phyloP scores from a whole-genome alignment of 148 eudicot genomes.

The Dianthus caryophyllus region DNA sequence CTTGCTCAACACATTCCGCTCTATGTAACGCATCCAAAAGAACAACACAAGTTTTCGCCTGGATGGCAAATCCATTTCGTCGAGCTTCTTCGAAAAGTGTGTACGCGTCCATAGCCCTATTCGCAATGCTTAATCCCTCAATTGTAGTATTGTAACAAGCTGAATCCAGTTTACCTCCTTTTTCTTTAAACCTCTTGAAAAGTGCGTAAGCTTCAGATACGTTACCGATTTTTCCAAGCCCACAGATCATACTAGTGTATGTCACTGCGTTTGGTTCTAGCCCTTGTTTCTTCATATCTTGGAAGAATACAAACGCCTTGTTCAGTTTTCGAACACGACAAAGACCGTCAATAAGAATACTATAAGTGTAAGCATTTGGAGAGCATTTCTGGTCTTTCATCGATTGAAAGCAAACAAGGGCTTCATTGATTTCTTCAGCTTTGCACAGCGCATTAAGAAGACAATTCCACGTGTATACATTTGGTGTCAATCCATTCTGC shows the following conservation, averaged over 20 bases:
- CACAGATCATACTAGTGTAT: slow-evolving; percentile 77
- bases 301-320: slow-evolving; percentile 93
- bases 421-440: slow-evolving; percentile 89
- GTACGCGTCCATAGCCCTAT: slow-evolving; percentile 71
- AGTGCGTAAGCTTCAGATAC: slow-evolving; percentile 63
- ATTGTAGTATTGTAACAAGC: slow-evolving; percentile 81
- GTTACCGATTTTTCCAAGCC: slow-evolving; percentile 80
- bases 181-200: slow-evolving; percentile 63
- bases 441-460: slow-evolving; percentile 81
- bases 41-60: slow-evolving; percentile 74
- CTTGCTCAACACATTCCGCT: slow-evolving; percentile 91
- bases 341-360: slow-evolving; percentile 83
- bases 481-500: slow-evolving; percentile 68
- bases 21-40: slow-evolving; percentile 87
- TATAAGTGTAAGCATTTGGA: slow-evolving; percentile 62
- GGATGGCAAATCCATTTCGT: slow-evolving; percentile 56
- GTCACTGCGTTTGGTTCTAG: slow-evolving; percentile 70
- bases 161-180: slow-evolving; percentile 79
- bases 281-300: slow-evolving; percentile 83
- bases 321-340: slow-evolving; percentile 82
- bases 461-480: slow-evolving; percentile 83
- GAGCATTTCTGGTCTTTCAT: slow-evolving; percentile 73
- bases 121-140: slow-evolving; percentile 72
- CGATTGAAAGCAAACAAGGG: slow-evolving; percentile 83
- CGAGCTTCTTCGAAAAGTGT: slow-evolving; percentile 81